A percentile compares a stretch with the other conserved stretches of the same genome.
phyloP scores from a whole-genome alignment of 78 protist species.

The slime mould (Dictyostelium discoideum) region DNA sequence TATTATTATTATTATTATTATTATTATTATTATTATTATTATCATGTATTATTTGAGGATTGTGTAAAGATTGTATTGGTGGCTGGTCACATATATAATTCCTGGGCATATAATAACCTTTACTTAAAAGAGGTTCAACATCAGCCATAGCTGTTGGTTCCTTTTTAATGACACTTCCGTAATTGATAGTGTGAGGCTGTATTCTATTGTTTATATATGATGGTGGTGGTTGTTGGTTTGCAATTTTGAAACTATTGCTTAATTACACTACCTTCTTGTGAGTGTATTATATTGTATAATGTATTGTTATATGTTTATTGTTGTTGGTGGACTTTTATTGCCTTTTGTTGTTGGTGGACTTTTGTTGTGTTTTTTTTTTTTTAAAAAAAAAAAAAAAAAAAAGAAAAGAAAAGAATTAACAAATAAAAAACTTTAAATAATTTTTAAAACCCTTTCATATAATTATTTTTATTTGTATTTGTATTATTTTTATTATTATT shows the following conservation, averaged over 20 bases:
- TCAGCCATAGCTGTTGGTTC: neutral
- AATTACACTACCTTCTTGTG: neutral
- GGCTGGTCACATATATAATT: neutral
- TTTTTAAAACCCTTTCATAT: neutral
- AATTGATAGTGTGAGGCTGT: neutral
- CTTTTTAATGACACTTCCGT: neutral
- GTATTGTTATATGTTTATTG: neutral
- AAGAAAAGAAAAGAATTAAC: no score
- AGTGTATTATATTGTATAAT: neutral
- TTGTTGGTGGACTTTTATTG: neutral
- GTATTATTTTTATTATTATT: no score
- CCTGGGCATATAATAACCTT: neutral
- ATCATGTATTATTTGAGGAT: neutral
- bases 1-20: neutral
- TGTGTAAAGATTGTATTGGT: neutral
- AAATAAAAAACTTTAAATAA: no score
- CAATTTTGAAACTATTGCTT: neutral
- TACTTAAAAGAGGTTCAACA: neutral
- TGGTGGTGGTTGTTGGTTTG: conserved; percentile 5
- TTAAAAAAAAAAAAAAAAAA: no score
- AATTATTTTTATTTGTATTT: no score
- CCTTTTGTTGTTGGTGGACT: neutral
- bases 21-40: neutral
- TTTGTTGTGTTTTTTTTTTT: neutral
- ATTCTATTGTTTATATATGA: neutral